Conservation (phyloP, 169 alveolate genomes). For the Amoebophrya sp. region DNA sequence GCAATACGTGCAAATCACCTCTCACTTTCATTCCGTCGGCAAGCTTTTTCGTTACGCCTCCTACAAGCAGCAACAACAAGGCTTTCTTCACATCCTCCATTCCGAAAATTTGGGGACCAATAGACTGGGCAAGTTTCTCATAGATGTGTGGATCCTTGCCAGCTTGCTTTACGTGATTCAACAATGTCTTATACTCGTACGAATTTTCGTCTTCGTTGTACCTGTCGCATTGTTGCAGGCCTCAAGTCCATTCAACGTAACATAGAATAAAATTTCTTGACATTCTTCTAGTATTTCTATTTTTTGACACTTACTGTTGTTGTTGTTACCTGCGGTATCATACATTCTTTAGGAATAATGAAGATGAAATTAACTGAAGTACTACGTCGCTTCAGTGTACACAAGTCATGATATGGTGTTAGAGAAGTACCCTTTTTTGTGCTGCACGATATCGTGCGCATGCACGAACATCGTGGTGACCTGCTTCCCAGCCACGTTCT, state of each 20-base stretch:
- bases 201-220: not conserved
- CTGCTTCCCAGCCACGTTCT: constrained; percentile 6
- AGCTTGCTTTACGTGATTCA: constrained; percentile 10
- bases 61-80: constrained; percentile 52
- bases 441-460: not conserved
- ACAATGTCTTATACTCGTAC: not conserved
- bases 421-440: not conserved
- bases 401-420: not conserved
- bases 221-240: too few species aligned
- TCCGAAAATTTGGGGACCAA: constrained; percentile 96
- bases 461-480: not conserved
- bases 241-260: not conserved
- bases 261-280: not conserved
- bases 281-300: not conserved
- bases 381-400: not conserved
- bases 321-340: too few species aligned
- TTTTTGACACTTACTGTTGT: too few species aligned
- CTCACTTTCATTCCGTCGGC: constrained; percentile 94
- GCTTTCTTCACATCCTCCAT: constrained; percentile 90
- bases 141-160: not conserved
- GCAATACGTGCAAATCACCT: constrained; percentile 89
- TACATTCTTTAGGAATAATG: too few species aligned
- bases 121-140: constrained; percentile 79
- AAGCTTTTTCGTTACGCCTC: constrained; percentile 79
- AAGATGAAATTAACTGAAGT: too few species aligned